Evolutionary conservation across 495 filamentous ascomycete species (phyloP), one percentile per base, ranked within the genome.

Genomic region (Astrocystis sublimbata): DNA sequence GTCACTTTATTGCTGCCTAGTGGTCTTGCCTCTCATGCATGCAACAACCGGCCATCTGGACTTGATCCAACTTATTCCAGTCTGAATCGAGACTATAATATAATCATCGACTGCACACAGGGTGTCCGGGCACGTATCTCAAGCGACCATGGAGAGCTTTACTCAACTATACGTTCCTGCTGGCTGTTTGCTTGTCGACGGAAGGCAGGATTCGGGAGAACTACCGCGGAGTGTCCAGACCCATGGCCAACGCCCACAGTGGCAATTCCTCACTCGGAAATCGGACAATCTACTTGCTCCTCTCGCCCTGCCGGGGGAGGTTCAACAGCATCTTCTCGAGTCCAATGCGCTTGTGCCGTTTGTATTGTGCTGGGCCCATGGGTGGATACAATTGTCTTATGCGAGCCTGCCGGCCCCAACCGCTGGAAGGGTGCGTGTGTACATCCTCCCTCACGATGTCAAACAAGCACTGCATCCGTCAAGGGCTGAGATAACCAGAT

Each of bases 371-470:
- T 74, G 79, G 61, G 35, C 43, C 1, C 60, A 58, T 1, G 49
- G 65, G 38, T 83, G 79, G 79, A 71, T 83, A n/a, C 69, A 76
- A 19, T 67, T 83, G 54, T 74, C 74, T 6, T 73, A 79, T 54
- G 59, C 63, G 17, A 17, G 61, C 6, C 67, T 57, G 4, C 23
- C 38, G 2, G 35, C 28, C 15, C 17, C 38, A 12, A 13, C 47
- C 4, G 10, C 45, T 2, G 73, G 67, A 30, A 69, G 78, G 42
- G 66, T 88, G 12, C 83, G 85, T 26, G 73, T 94, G 1, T 91
- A 87, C 63, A 67, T 91, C 9, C 78, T 92, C 9, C 86, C 89
- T 10, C 83, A 88, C 46, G 86, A 92, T 76, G 77, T 88, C 6
- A 79, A 82, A 15, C 80, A 86, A 40, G 66, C 70, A 21, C 59